Evolutionary conservation across 495 filamentous ascomycete genomes (phyloP).

Genomic region (Penicillium nucicola): DNA sequence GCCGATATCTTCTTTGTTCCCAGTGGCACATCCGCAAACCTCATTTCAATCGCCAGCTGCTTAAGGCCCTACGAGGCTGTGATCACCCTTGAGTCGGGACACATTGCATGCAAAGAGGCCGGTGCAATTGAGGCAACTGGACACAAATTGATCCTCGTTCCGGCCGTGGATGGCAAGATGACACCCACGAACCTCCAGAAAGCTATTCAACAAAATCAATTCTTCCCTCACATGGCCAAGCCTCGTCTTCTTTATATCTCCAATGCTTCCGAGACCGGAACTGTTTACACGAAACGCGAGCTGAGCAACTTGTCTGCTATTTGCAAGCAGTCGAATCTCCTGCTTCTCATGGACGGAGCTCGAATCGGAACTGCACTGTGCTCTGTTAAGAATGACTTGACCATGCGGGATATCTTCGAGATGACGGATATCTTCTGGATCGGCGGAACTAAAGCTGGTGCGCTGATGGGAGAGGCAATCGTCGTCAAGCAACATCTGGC

Average conservation of each 20-base stretch:
- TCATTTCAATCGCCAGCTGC: slow-evolving; percentile 44
- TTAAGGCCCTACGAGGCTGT: slow-evolving; percentile 43
- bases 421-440: slow-evolving; percentile 45
- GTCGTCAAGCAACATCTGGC: slow-evolving; percentile 34
- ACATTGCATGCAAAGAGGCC: slow-evolving; percentile 43
- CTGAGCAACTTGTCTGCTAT: slow-evolving; percentile 27
- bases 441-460: slow-evolving; percentile 44
- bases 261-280: slow-evolving; percentile 43
- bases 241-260: slow-evolving; percentile 43
- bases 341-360: slow-evolving; percentile 43
- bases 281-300: slow-evolving; percentile 37
- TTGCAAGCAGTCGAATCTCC: slow-evolving; percentile 31
- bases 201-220: slow-evolving; percentile 34
- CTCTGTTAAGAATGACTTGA: slow-evolving; percentile 31
- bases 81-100: slow-evolving; percentile 38
- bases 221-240: slow-evolving; percentile 45
- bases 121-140: slow-evolving; percentile 45
- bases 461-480: slow-evolving; percentile 42
- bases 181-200: slow-evolving; percentile 33
- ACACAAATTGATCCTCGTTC: slow-evolving; percentile 43
- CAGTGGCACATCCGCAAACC: slow-evolving; percentile 42
- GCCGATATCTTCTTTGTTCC: slow-evolving; percentile 45
- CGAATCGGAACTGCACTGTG: slow-evolving; percentile 38
- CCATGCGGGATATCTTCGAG: slow-evolving; percentile 36
- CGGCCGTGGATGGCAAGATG: slow-evolving; percentile 39